Evolutionary conservation across 345 rosid genomes (phyloP), one percentile per base, ranked within the genome.

Genomic region (Heritiera fomes): DNA sequence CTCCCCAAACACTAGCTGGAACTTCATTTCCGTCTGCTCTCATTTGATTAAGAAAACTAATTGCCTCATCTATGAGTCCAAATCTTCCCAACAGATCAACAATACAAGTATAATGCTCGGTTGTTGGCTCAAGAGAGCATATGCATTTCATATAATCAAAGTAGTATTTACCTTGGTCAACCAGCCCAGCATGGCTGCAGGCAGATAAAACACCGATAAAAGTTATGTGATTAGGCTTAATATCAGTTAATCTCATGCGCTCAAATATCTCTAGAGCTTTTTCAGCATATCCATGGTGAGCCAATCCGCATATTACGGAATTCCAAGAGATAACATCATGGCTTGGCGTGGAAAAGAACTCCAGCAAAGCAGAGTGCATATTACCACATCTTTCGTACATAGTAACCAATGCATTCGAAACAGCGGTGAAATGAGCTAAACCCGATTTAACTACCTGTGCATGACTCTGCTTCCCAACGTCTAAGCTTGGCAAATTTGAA

Each of bases 151-250:
- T 86, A 50, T 81, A 84, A 73, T 82, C 75, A 58, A 88, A 88
- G 77, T 82, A 83, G 77, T 75, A 60, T 80, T 73, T 82, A 43
- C 90, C 90, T 63, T 84, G 69, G 8, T 83, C 83, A 34, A 88
- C 86, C 76, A 88, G 77, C 53, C 90, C 88, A 17, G 90, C 73
- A 78, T 86, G 87, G 81, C 90, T 79, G 69, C 90, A 84, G 59
- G 88, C 88, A 20, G 86, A 78, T 69, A 87, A 75, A 63, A 87
- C 84, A 14, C 86, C 90, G 4, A 86, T 67, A 46, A 88, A 88
- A 63, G 89, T 88, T 43, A 88, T 81, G 3, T 79, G 75, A 69
- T 84, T 86, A 32, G 89, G 90, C 80, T 81, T 63, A 72, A 86
- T 58, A 63, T 78, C 75, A 2, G 83, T 60, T 59, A 61, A 80